Evolutionary conservation across 257 asterid species (phyloP).

Genomic region (Verbena officinalis): DNA sequence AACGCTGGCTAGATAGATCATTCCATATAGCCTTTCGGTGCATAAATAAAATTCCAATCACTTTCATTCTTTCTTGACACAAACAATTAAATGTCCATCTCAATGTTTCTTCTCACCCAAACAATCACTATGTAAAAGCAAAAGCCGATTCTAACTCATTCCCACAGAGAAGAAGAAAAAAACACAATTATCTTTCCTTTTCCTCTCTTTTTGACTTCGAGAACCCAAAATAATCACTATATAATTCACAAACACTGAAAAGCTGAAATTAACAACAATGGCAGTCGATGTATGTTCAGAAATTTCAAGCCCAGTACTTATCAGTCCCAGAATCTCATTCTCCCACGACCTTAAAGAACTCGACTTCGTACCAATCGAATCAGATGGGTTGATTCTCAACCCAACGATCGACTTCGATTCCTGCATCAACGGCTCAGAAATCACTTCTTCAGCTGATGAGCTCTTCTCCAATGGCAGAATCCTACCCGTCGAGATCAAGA

Average conservation of each 20-base stretch:
- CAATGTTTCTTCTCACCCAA: slow-evolving; percentile 47
- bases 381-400: slow-evolving; percentile 48
- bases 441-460: slow-evolving; percentile 72
- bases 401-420: slow-evolving; percentile 67
- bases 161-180: slow-evolving; percentile 32
- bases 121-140: slow-evolving; percentile 38
- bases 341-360: slow-evolving; percentile 67
- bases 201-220: slow-evolving; percentile 49
- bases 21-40: slow-evolving; percentile 64
- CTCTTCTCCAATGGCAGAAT: slow-evolving; percentile 81
- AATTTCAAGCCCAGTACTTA: slow-evolving; percentile 43
- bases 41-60: slow-evolving; percentile 41
- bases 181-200: slow-evolving; percentile 37
- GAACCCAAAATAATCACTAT: neutral
- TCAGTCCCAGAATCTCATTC: slow-evolving; percentile 57
- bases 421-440: slow-evolving; percentile 37
- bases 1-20: neutral
- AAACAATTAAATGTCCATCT: slow-evolving; percentile 40
- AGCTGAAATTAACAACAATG: slow-evolving; percentile 44
- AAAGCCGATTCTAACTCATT: slow-evolving; percentile 47
- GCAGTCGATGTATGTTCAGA: slow-evolving; percentile 74
- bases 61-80: slow-evolving; percentile 15
- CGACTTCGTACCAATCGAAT: slow-evolving; percentile 47
- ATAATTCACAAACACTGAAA: neutral
- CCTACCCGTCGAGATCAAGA: slow-evolving; percentile 65